phyloP scores from a whole-genome alignment of 1,139 yeast species.

The Yamadazyma membranifaciens region DNA sequence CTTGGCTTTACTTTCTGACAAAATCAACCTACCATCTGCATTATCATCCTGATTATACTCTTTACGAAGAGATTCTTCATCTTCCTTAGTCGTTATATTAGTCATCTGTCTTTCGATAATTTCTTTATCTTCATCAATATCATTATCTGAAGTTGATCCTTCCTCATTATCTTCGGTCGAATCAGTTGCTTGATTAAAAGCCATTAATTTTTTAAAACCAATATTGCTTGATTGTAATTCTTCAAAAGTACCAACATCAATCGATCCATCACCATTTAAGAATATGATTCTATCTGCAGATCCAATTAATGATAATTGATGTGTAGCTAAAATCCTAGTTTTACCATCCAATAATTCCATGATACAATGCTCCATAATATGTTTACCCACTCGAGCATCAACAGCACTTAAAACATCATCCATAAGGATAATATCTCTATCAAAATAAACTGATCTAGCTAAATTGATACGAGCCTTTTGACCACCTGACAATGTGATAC shows the following conservation, averaged over 20 bases:
- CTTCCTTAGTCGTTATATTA: slow-evolving; percentile 11
- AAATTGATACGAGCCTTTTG: slow-evolving; percentile 48
- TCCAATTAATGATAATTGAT: slow-evolving; percentile 43
- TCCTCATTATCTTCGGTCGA: slow-evolving; percentile 21
- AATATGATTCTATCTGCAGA: slow-evolving; percentile 41
- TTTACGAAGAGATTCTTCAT: slow-evolving; percentile 15
- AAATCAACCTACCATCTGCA: slow-evolving; percentile 31
- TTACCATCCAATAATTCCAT: slow-evolving; percentile 32
- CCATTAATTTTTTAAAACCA: slow-evolving; percentile 19
- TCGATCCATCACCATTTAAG: slow-evolving; percentile 39
- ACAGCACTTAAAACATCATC: slow-evolving; percentile 52
- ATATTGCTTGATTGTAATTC: slow-evolving; percentile 32
- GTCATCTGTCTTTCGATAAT: slow-evolving; percentile 28
- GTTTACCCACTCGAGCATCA: slow-evolving; percentile 49
- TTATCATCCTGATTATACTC: slow-evolving; percentile 13
- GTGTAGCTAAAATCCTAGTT: slow-evolving; percentile 47
- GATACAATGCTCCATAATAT: slow-evolving; percentile 41
- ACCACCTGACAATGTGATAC: slow-evolving; percentile 49
- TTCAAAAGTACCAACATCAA: slow-evolving; percentile 34
- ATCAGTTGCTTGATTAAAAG: slow-evolving; percentile 20
- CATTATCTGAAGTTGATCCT: neutral
- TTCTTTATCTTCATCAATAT: slow-evolving; percentile 20
- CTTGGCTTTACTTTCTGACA: slow-evolving; percentile 39
- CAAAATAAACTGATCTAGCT: slow-evolving; percentile 45
- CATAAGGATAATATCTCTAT: slow-evolving; percentile 37